A percentile compares a stretch with the other conserved stretches of the same genome.
Evolutionary conservation across 257 asterid species (phyloP).

Genomic region (Salvia splendens): DNA sequence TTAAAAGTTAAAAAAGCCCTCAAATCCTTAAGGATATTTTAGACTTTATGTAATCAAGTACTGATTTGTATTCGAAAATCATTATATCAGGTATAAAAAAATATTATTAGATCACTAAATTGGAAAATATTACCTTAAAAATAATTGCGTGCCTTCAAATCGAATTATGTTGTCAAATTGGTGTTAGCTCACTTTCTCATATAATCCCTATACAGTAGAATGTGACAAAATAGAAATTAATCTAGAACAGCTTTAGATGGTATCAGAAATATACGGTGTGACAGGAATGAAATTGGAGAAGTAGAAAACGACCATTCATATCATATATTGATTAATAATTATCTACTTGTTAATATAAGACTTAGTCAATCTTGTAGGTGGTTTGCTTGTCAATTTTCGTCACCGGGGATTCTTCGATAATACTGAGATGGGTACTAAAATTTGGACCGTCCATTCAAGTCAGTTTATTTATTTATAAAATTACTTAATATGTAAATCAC

Average conservation of each 20-base stretch:
- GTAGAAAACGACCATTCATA: conserved; percentile 9
- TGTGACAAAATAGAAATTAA: conserved; percentile 2
- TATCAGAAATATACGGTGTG: background rate
- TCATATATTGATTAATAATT: background rate
- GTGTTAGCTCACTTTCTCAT: conserved; percentile 14
- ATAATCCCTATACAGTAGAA: background rate
- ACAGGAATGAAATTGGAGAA: background rate
- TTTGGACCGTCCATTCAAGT: conserved; percentile 29
- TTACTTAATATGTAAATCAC: background rate
- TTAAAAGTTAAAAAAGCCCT: too few species aligned
- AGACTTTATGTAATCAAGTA: too few species aligned
- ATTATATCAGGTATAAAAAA: too few species aligned
- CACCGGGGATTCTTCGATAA: conserved; percentile 18
- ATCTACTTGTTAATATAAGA: background rate
- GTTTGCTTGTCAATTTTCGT: conserved; percentile 25
- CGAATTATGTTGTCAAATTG: conserved; percentile 8
- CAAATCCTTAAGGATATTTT: too few species aligned
- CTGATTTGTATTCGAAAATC: too few species aligned
- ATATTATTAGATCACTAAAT: background rate
- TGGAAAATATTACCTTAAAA: background rate
- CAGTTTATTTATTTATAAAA: conserved; percentile 10
- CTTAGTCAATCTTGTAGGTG: conserved; percentile 15
- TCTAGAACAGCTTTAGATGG: background rate
- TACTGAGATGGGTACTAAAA: conserved; percentile 19
- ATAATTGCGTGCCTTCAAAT: conserved; percentile 2